Base-by-base conservation (phyloP, 1,284 basidiomycete genomes). In the Filobasidium uniguttulatum region DNA sequence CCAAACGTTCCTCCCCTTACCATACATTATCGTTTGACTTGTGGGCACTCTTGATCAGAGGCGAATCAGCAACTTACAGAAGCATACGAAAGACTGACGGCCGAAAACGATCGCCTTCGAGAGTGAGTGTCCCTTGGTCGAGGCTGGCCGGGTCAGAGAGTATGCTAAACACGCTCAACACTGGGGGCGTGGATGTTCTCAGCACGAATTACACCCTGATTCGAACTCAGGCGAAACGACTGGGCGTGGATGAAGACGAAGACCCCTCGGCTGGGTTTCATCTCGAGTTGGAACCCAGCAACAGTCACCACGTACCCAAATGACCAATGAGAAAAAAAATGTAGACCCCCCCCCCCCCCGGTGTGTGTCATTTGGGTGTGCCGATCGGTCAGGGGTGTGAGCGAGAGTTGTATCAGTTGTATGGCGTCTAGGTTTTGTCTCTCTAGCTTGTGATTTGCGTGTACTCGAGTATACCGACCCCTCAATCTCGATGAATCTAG, bases 81-180 rank as follows among this genome's bases (percentile, higher is more conserved):
- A 3, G 50, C 59, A 43, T 36, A 54, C 33, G 57, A 62, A 14
- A 30, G 31, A n/a, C 28, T 48, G 15, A 38, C 36, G 12, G 43
- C 19, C 9, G 56, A 63, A 35, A 46, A 53, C 28, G 50, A 51
- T 14, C 49, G 54, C 17, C 57, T 61, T 14, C 48, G 59, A 36
- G 51, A 51, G 62, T 63, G 38, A 53, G 60, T 54, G 29, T 44
- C 41, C 23, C n/a, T n/a, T n/a, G n/a, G n/a, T n/a, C n/a, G n/a
- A n/a, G n/a, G n/a, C n/a, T n/a, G n/a, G n/a, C n/a, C n/a, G n/a
- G n/a, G n/a, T 33, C 20, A 12, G 23, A 12, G 12, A 15, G 31
- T 12, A 19, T 10, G 20, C 5, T 41, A 12, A 12, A 8, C 15
- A 8, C 30, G 8, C 20, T 23, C 33, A 17, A 44, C 17, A 9